phyloP scores from a whole-genome alignment of 2,329 filamentous ascomycete species.

The Calonectria naviculata region DNA sequence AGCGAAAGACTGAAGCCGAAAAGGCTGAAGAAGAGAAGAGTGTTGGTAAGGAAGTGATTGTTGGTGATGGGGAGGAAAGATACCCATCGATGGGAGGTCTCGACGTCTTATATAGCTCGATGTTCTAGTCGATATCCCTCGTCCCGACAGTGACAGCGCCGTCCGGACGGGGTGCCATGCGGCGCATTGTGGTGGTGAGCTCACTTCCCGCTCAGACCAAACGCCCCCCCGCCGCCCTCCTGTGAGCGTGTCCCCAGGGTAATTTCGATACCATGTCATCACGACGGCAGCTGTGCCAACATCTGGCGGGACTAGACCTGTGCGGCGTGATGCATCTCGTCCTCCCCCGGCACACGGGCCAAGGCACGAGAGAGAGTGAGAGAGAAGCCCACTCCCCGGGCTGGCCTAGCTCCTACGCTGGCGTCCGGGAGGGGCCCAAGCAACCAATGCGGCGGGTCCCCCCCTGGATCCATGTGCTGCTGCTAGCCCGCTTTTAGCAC shows the following conservation, averaged over 20 bases:
- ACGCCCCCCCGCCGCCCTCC: background rate
- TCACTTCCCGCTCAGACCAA: background rate
- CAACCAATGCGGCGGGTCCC: background rate
- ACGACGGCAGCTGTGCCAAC: background rate
- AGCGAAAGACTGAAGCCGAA: conserved; percentile 21
- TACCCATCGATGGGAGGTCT: background rate
- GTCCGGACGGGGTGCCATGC: background rate
- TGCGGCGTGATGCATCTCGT: background rate
- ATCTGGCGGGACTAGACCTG: background rate
- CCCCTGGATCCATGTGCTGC: background rate
- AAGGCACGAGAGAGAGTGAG: background rate
- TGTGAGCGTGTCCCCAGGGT: background rate
- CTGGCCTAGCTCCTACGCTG: conserved; percentile 4
- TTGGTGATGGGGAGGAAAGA: background rate
- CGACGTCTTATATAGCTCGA: conserved; percentile 14
- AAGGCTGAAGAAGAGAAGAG: conserved; percentile 18
- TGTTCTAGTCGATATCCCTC: background rate
- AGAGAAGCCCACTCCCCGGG: background rate
- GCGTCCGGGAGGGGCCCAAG: conserved; percentile 2
- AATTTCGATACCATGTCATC: conserved; percentile 1
- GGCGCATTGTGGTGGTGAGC: background rate
- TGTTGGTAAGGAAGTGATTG: conserved; percentile 10
- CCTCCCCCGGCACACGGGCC: background rate
- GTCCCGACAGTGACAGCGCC: background rate
- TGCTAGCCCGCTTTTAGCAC: conserved; percentile 5